These are phyloP conservation scores for Urostyla sp. DNA, from an alignment of 73 alveolate genomes.

Conservation along the genomic window DNA sequence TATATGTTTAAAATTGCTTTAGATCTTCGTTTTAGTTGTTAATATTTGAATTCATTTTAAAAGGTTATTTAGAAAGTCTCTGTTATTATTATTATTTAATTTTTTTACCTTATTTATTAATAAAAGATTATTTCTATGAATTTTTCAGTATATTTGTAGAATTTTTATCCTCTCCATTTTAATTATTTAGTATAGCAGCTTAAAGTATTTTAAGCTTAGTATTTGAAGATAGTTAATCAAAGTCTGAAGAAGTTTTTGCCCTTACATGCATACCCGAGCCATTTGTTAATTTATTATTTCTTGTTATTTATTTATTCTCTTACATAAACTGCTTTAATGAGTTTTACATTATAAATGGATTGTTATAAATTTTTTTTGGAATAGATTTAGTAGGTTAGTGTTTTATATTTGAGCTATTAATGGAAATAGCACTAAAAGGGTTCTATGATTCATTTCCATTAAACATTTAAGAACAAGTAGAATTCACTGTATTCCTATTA, in stretches of 20 bases:
- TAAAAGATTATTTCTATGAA: too few species aligned
- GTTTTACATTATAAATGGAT: background rate
- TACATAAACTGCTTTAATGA: background rate
- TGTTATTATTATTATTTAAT: too few species aligned
- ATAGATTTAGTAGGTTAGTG: constrained; percentile 14
- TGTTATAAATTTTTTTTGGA: background rate
- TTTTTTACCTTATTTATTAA: too few species aligned
- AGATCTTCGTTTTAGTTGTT: too few species aligned
- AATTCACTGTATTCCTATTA: background rate
- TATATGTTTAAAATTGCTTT: too few species aligned
- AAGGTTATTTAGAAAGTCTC: too few species aligned
- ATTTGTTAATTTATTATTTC: constrained; percentile 27
- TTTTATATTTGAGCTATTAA: background rate
- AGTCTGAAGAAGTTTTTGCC: constrained; percentile 44
- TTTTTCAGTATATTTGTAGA: too few species aligned
- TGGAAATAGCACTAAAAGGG: constrained; percentile 17
- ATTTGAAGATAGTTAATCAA: constrained; percentile 20
- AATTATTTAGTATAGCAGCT: too few species aligned
- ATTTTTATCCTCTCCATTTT: too few species aligned
- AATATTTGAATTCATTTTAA: too few species aligned
- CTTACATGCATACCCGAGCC: constrained; percentile 52
- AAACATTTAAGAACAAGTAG: background rate
- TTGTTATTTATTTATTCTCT: constrained; percentile 12
- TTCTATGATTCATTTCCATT: background rate
- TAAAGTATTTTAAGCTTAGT: constrained; percentile 14